Conservation (phyloP, 2,329 filamentous ascomycete species). For the Diatrype stigma region DNA sequence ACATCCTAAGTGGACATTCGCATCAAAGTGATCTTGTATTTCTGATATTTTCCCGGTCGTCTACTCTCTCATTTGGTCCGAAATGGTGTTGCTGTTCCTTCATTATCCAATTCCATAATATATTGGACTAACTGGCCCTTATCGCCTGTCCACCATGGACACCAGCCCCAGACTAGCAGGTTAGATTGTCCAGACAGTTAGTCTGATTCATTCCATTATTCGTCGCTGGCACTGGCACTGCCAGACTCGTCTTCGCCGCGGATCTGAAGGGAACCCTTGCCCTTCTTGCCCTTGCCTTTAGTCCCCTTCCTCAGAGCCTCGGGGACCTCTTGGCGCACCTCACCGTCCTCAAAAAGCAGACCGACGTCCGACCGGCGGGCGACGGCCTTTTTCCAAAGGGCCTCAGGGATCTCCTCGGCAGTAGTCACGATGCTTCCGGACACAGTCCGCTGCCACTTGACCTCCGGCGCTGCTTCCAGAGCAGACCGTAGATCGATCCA, state of each 20-base stretch:
- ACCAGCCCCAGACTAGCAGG: no score
- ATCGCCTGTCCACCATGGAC: no score
- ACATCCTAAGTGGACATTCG: no score
- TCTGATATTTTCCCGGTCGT: no score
- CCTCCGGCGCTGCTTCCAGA: slow-evolving; percentile 27
- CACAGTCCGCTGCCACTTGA: slow-evolving; percentile 35
- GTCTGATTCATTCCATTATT: no score
- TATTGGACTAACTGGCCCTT: no score
- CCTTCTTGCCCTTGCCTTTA: slow-evolving; percentile 37
- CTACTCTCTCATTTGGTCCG: no score
- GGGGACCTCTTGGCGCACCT: slow-evolving; percentile 39
- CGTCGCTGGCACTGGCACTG: no score
- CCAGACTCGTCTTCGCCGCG: background rate
- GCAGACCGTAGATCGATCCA: slow-evolving; percentile 35
- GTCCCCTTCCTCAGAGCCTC: slow-evolving; percentile 35
- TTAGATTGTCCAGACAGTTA: no score
- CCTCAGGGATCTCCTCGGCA: slow-evolving; percentile 28
- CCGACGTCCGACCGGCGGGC: slow-evolving; percentile 38
- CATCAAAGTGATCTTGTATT: no score
- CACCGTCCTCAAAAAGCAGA: slow-evolving; percentile 38
- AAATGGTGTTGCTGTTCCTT: no score
- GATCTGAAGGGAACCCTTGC: slow-evolving; percentile 30
- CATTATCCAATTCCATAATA: no score
- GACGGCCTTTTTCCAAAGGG: slow-evolving; percentile 38
- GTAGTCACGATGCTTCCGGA: slow-evolving; percentile 31